Evolutionary conservation across 805 yeast species (phyloP).

Genomic region (Sugiyamaella valdiviana): DNA sequence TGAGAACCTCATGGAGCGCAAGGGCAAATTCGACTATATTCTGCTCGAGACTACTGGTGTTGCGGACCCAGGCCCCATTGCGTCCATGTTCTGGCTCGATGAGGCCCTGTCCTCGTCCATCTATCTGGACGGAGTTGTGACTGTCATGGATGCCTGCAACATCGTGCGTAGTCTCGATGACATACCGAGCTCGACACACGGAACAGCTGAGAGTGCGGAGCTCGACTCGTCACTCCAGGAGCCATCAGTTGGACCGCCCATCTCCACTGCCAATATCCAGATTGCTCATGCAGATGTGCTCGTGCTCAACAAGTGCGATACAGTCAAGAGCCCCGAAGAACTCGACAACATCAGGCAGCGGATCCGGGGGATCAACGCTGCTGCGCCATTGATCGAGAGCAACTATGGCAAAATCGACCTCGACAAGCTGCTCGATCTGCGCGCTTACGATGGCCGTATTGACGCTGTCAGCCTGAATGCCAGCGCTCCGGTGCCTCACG

Average conservation of each 20-base stretch:
- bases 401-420: conserved; percentile 70
- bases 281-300: conserved; percentile 84
- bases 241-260: conserved; percentile 30
- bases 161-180: conserved; percentile 64
- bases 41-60: conserved; percentile 90
- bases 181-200: conserved; percentile 36
- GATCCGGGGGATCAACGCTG: conserved; percentile 52
- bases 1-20: conserved; percentile 70
- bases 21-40: conserved; percentile 80
- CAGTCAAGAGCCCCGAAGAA: conserved; percentile 26
- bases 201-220: conserved; percentile 23
- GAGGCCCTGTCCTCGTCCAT: conserved; percentile 79
- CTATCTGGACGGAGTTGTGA: conserved; percentile 84
- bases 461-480: conserved; percentile 8
- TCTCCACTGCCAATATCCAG: conserved; percentile 84
- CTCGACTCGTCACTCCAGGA: background rate
- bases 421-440: conserved; percentile 61
- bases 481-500: conserved; percentile 15
- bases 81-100: conserved; percentile 96
- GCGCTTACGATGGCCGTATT: conserved; percentile 56
- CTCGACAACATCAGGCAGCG: conserved; percentile 34
- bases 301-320: conserved; percentile 73
- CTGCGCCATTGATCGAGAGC: conserved; percentile 63
- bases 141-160: conserved; percentile 68
- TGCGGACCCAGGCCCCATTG: conserved; percentile 97